Conservation (phyloP, 495 filamentous ascomycete species). For the Penicillium waksmanii region DNA sequence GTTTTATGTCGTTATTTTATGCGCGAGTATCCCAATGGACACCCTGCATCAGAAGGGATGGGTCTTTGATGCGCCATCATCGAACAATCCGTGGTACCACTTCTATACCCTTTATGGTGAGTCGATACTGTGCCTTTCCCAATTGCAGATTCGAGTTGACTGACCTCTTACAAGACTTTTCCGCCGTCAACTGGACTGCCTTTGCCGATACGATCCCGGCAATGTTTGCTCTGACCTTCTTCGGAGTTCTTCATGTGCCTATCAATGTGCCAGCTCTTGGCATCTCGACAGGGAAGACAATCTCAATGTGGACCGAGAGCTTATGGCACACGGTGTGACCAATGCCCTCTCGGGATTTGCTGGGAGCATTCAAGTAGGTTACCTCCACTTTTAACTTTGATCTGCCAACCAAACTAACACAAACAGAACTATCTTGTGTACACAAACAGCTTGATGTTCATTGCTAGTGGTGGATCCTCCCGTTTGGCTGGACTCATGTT, state of each 20-base stretch:
- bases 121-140: slow-evolving; percentile 12
- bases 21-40: slow-evolving; percentile 63
- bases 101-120: slow-evolving; percentile 93
- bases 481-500: slow-evolving; percentile 86
- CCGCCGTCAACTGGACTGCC: slow-evolving; percentile 76
- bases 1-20: slow-evolving; percentile 79
- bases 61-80: slow-evolving; percentile 85
- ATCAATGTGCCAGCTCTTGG: slow-evolving; percentile 96
- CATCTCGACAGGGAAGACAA: slow-evolving; percentile 90
- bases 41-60: slow-evolving; percentile 73
- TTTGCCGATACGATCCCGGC: slow-evolving; percentile 81
- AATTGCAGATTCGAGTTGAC: neutral
- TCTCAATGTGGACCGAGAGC: slow-evolving; percentile 85
- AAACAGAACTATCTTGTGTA: slow-evolving; percentile 90
- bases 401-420: slow-evolving; percentile 12
- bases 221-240: slow-evolving; percentile 97
- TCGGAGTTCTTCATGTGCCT: slow-evolving; percentile 93
- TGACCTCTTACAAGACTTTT: slow-evolving; percentile 58
- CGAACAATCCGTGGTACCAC: slow-evolving; percentile 90
- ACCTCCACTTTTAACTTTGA: slow-evolving; percentile 1
- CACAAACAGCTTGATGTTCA: slow-evolving; percentile 94
- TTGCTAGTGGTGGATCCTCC: slow-evolving; percentile 84
- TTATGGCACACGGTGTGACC: slow-evolving; percentile 90
- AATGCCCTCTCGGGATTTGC: slow-evolving; percentile 84
- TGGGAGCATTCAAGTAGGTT: slow-evolving; percentile 80